A percentile compares a stretch with the other conserved stretches of the same genome.
These are phyloP conservation scores for Tetradesmus lagerheimii DNA, from an alignment of 139 green algal species.

Conservation along the genomic window DNA sequence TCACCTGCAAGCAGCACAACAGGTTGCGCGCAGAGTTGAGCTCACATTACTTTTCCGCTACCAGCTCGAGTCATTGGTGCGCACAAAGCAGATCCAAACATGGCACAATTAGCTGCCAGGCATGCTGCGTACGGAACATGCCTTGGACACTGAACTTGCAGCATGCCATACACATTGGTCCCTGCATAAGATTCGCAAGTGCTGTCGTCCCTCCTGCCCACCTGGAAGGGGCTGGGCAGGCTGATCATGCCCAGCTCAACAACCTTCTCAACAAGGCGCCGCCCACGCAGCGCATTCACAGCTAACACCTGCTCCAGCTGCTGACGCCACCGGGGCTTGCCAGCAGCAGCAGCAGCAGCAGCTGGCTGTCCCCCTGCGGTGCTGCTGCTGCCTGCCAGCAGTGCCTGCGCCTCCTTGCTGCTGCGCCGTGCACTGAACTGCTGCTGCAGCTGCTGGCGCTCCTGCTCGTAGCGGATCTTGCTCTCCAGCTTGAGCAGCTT, in stretches of 20 bases:
- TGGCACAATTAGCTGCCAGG: too few relatives aligned
- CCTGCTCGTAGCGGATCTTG: constrained; percentile 23
- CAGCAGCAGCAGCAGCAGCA: not conserved
- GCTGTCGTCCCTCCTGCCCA: not conserved
- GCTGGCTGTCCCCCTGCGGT: not conserved
- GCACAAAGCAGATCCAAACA: too few relatives aligned
- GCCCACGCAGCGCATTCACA: not conserved
- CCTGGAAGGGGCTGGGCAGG: constrained; percentile 50
- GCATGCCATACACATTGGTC: too few relatives aligned
- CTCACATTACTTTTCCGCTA: too few relatives aligned
- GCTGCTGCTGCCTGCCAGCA: constrained; percentile 11
- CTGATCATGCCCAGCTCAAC: constrained; percentile 40
- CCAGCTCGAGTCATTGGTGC: too few relatives aligned
- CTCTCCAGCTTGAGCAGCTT: constrained; percentile 38
- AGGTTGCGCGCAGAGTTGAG: not conserved
- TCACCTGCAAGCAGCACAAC: constrained; percentile 15
- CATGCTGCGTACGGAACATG: too few relatives aligned
- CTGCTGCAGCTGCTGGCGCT: constrained; percentile 27
- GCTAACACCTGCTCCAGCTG: constrained; percentile 3
- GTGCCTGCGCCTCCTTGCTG: not conserved
- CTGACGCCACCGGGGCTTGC: not conserved
- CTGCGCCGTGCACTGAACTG: constrained; percentile 8
- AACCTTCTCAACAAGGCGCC: not conserved
- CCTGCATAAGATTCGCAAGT: too few relatives aligned
- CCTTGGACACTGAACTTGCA: too few relatives aligned